Percentiles rank a stretch among this genome's conserved stretches.
phyloP scores from a whole-genome alignment of 2,329 filamentous ascomycete species.

The Grosmannia penicillata region DNA sequence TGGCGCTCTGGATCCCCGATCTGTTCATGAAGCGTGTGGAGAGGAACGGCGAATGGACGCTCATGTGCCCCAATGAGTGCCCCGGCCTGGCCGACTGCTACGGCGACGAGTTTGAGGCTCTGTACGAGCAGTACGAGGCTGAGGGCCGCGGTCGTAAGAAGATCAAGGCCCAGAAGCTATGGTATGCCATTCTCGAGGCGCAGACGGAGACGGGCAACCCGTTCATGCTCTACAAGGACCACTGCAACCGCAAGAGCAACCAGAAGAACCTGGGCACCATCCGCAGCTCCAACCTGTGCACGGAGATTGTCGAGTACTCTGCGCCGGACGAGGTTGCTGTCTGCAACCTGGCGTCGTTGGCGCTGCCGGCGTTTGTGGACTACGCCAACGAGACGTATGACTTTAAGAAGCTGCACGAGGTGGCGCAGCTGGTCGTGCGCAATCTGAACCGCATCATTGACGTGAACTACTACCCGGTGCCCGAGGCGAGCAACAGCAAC shows the following conservation, averaged over 20 bases:
- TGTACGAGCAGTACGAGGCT: slow-evolving; percentile 86
- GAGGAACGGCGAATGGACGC: slow-evolving; percentile 89
- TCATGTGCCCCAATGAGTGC: slow-evolving; percentile 97
- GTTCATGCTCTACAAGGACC: slow-evolving; percentile 99
- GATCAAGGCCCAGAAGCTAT: slow-evolving; percentile 95
- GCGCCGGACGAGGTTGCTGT: slow-evolving; percentile 97
- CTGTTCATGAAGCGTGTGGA: slow-evolving; percentile 99
- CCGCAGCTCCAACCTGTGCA: slow-evolving; percentile 96
- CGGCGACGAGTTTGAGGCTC: slow-evolving; percentile 88
- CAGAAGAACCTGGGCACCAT: slow-evolving; percentile 99
- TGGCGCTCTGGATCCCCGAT: slow-evolving; percentile 95
- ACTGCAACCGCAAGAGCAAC: slow-evolving; percentile 98
- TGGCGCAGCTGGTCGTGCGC: slow-evolving; percentile 78
- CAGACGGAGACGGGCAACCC: slow-evolving; percentile 98
- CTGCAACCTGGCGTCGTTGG: slow-evolving; percentile 91
- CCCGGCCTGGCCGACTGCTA: slow-evolving; percentile 92
- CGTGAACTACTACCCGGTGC: slow-evolving; percentile 95
- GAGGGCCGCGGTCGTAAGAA: slow-evolving; percentile 81
- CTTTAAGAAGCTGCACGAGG: slow-evolving; percentile 93
- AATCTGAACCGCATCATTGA: slow-evolving; percentile 99
- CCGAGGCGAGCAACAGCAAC: slow-evolving; percentile 88
- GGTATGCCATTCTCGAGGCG: slow-evolving; percentile 95
- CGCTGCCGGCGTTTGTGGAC: slow-evolving; percentile 83
- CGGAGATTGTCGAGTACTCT: slow-evolving; percentile 95
- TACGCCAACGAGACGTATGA: slow-evolving; percentile 74